These are phyloP conservation scores for Citrus sinensis DNA, from an alignment of 345 rosid genomes.

Conservation along the genomic window DVS_A1.0 CM039164.1:1197001-1197500, in stretches of 20 bases:
- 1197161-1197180: constrained; percentile 21
- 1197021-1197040: background rate
- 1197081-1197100: background rate
- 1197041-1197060: background rate
- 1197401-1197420: constrained; percentile 8
- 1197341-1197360: constrained; percentile 24
- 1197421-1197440: constrained; percentile 21
- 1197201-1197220: background rate
- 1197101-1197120: constrained; percentile 19
- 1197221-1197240: background rate
- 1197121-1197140: constrained; percentile 30
- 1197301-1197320: constrained; percentile 20
- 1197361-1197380: constrained; percentile 24
- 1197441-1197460: background rate
- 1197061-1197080: background rate
- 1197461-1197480: constrained; percentile 21
- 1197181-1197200: background rate
- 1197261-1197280: constrained; percentile 41
- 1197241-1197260: constrained; percentile 31
- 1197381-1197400: constrained; percentile 13
- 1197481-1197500: background rate
- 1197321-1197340: background rate
- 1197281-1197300: constrained; percentile 48
- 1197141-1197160: constrained; percentile 12
- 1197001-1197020: too few relatives aligned